Conservation (phyloP, 2,329 filamentous ascomycete species). For the Diplocarpon rosae region DNA sequence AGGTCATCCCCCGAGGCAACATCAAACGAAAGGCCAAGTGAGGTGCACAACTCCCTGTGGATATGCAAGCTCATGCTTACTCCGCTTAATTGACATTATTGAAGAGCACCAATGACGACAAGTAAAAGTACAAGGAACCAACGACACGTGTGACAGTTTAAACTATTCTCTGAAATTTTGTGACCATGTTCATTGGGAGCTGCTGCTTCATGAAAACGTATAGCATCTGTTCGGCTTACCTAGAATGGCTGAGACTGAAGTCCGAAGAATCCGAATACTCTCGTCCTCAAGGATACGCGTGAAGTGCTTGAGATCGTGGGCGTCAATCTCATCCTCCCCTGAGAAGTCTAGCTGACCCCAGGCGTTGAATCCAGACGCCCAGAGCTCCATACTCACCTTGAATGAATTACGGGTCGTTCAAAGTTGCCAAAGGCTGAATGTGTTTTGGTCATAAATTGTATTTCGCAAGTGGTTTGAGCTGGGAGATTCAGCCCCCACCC, state of each 20-base stretch:
- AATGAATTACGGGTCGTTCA: background rate
- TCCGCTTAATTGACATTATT: too few relatives aligned
- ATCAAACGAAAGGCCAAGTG: too few relatives aligned
- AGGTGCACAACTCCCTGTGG: too few relatives aligned
- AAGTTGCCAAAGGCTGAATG: background rate
- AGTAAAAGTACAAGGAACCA: too few relatives aligned
- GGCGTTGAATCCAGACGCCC: constrained; percentile 46
- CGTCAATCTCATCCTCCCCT: constrained; percentile 25
- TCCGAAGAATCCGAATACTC: constrained; percentile 28
- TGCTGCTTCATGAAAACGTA: too few relatives aligned
- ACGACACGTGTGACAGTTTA: too few relatives aligned
- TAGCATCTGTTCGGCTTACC: constrained; percentile 31
- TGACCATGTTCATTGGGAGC: too few relatives aligned
- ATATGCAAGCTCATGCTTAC: too few relatives aligned
- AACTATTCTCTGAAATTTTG: too few relatives aligned
- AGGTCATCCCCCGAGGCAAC: too few relatives aligned
- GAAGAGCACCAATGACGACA: too few relatives aligned
- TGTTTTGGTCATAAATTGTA: background rate
- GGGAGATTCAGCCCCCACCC: too few relatives aligned
- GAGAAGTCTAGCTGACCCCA: constrained; percentile 42
- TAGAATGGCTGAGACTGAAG: constrained; percentile 35
- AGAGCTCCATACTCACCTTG: constrained; percentile 35
- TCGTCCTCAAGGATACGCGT: constrained; percentile 31
- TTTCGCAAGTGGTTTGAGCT: background rate
- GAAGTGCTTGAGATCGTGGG: constrained; percentile 37